These are phyloP conservation scores for Cadophora sp. DNA, from an alignment of 2,329 filamentous ascomycete genomes.

Conservation along the genomic window DNA sequence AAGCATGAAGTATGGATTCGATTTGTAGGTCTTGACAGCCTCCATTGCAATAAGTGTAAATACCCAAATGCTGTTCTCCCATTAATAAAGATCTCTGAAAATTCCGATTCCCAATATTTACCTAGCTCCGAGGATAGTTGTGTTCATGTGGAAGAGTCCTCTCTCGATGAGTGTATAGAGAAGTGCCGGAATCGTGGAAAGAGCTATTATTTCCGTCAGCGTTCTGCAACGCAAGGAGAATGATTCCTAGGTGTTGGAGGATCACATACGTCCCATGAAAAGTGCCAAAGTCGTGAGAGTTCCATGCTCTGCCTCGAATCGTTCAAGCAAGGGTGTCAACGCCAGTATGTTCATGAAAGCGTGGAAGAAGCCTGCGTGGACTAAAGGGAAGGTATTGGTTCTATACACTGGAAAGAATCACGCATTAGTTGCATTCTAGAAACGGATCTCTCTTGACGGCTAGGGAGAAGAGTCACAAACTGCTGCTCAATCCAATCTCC, in stretches of 20 bases:
- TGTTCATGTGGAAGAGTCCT: slow-evolving; percentile 73
- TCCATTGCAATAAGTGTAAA: slow-evolving; percentile 88
- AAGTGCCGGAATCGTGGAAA: slow-evolving; percentile 82
- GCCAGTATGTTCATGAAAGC: slow-evolving; percentile 80
- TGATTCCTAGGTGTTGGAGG: neutral
- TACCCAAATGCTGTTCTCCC: slow-evolving; percentile 77
- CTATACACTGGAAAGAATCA: slow-evolving; percentile 73
- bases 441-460: neutral
- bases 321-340: slow-evolving; percentile 85
- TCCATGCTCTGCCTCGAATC: slow-evolving; percentile 92
- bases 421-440: slow-evolving; percentile 18
- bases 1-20: slow-evolving; percentile 78
- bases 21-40: slow-evolving; percentile 82
- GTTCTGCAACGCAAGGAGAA: slow-evolving; percentile 4
- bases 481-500: slow-evolving; percentile 72
- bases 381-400: slow-evolving; percentile 88
- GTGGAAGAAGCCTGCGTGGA: slow-evolving; percentile 85
- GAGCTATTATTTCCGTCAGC: slow-evolving; percentile 54
- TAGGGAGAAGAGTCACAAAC: slow-evolving; percentile 57
- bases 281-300: slow-evolving; percentile 86
- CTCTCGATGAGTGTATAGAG: slow-evolving; percentile 83
- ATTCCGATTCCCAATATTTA: slow-evolving; percentile 50
- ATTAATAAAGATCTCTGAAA: slow-evolving; percentile 32
- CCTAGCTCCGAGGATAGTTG: slow-evolving; percentile 82
- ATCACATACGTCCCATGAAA: slow-evolving; percentile 84